A percentile compares a stretch with the other conserved stretches of the same genome.
These are phyloP conservation scores for Barbarea vulgaris DNA, from an alignment of 345 rosid genomes.

Conservation along the genomic window DNA sequence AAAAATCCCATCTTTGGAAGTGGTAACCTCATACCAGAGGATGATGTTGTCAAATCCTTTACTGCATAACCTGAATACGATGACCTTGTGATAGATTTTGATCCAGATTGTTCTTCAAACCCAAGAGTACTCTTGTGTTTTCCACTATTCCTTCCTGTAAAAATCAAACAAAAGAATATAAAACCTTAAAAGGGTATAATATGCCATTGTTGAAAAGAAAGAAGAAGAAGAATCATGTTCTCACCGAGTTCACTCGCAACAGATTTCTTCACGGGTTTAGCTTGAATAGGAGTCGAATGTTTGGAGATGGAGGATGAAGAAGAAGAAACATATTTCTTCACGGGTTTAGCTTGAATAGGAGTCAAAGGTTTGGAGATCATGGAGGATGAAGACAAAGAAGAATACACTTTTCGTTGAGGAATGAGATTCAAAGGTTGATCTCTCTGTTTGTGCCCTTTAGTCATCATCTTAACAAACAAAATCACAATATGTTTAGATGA, in stretches of 20 bases:
- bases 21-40: constrained; percentile 36
- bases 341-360: constrained; percentile 26
- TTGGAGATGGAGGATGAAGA: constrained; percentile 9
- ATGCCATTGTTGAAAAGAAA: neutral
- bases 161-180: neutral
- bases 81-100: constrained; percentile 24
- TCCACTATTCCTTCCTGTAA: constrained; percentile 14
- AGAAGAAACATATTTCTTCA: too few species aligned
- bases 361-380: constrained; percentile 21
- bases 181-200: neutral
- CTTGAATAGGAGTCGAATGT: constrained; percentile 26
- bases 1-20: constrained; percentile 34
- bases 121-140: constrained; percentile 12
- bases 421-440: constrained; percentile 24
- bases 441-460: constrained; percentile 7
- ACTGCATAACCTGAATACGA: constrained; percentile 1
- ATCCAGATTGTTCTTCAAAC: constrained; percentile 33
- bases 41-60: constrained; percentile 21
- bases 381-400: neutral
- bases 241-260: constrained; percentile 29
- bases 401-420: too few species aligned
- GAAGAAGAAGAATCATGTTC: neutral
- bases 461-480: constrained; percentile 20
- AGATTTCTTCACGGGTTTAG: constrained; percentile 22
- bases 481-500: neutral